Base-by-base conservation (phyloP, 2,329 filamentous ascomycete species). In the Xylogone sp. region DNA sequence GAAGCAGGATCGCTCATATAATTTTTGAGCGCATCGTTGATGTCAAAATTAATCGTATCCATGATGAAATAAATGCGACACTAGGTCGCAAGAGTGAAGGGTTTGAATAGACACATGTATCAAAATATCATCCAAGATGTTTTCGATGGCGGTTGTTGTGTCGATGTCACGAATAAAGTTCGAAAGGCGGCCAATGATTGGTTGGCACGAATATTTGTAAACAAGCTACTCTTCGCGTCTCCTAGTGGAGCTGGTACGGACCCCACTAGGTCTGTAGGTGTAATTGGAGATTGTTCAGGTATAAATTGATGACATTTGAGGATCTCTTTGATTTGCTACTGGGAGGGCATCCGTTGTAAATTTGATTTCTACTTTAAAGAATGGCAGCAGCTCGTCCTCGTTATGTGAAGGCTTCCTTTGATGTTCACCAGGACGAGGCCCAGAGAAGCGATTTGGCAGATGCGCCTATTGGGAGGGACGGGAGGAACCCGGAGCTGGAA, bases 1-100 rank as follows among this genome's bases (percentile, higher is more conserved):
- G 83, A 82, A 44, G 84, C 77, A 8, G 94, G 93, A 69, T 97
- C 93, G 72, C 90, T 95, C 81, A 97, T 89, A 73, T 97, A 99
- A 69, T 90, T 83, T 78, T 96, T 97, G 70, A 97, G 87, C 59
- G 91, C 90, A 75, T 96, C 88, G 70, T 97, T 96, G 71, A 99
- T 90, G 70, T 97, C 90, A 74, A 99, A 99, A 65, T 86, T 81
- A 68, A 91, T 81, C 75, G 88, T 88, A 65, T 77, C 87, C 84
- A 87, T 87, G 68, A 58, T 70, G 63, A 65, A 59, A 60, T 58
- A 31, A 29, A 53, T 59, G 21, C 21, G 20, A 42, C 50, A 56
- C 54, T 45, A 45, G 42, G 48, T 55, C 47, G 54, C 56, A 52
- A 45, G 49, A 47, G 49, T 46, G 21, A 19, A 48, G 52, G 50